phyloP scores from a whole-genome alignment of 495 filamentous ascomycete species.

The Corynascus novoguineensis region DNA sequence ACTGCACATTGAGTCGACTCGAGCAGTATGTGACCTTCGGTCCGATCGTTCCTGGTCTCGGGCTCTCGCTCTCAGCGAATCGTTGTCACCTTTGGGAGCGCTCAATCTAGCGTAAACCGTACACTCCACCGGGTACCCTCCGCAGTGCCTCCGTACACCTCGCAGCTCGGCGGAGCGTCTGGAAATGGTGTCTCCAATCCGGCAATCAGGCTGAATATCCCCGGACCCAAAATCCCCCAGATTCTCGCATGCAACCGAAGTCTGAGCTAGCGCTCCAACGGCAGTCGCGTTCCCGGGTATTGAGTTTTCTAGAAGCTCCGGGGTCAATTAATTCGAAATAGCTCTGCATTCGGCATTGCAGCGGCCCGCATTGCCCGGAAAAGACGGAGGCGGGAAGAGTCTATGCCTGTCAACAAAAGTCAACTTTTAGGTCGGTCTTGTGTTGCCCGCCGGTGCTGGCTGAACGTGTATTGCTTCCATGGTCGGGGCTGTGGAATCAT shows the following conservation, averaged over 20 bases:
- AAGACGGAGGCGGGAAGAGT: slow-evolving; percentile 1
- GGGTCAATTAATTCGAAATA: background rate
- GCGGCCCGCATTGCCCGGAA: slow-evolving; percentile 8
- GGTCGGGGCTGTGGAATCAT: too few relatives aligned
- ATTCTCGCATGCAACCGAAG: background rate
- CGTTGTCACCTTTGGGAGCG: background rate
- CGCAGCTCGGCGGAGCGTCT: too few relatives aligned
- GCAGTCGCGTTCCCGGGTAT: background rate
- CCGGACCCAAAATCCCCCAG: slow-evolving; percentile 14
- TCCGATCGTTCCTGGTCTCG: background rate
- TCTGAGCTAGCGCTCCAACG: background rate
- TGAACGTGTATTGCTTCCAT: too few relatives aligned
- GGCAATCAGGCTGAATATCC: slow-evolving; percentile 28
- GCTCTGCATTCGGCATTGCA: slow-evolving; percentile 4
- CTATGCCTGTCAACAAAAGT: too few relatives aligned
- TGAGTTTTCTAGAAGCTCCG: slow-evolving; percentile 3
- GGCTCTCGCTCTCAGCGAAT: background rate
- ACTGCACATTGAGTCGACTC: background rate
- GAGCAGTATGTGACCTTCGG: background rate
- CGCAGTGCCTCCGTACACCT: too few relatives aligned
- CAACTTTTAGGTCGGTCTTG: too few relatives aligned
- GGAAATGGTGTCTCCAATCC: too few relatives aligned
- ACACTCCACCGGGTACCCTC: too few relatives aligned
- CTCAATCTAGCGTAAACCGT: slow-evolving; percentile 9
- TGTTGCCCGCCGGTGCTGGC: too few relatives aligned